Percentiles rank a stretch among this genome's conserved stretches.
Evolutionary conservation across 441 rosid species (phyloP).

Genomic region (Adansonia grandidieri): DNA sequence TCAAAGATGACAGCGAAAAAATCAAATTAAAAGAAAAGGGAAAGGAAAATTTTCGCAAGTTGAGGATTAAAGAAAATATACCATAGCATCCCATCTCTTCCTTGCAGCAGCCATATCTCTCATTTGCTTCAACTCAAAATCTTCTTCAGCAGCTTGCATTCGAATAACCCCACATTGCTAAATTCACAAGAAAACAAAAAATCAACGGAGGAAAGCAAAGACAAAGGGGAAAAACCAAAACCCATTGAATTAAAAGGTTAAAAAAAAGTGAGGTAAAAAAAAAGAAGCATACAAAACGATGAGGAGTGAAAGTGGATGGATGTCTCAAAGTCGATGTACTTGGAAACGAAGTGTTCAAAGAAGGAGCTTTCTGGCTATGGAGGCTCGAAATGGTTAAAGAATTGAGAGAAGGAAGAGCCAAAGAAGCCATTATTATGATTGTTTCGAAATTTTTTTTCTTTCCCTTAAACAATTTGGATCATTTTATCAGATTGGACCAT

Average conservation of each 20-base stretch:
- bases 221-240: background rate
- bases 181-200: constrained; percentile 22
- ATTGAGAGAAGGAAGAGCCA: constrained; percentile 54
- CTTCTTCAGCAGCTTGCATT: constrained; percentile 72
- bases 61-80: constrained; percentile 27
- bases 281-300: constrained; percentile 43
- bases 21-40: background rate
- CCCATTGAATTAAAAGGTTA: constrained; percentile 25
- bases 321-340: constrained; percentile 31
- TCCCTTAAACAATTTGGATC: background rate
- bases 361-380: constrained; percentile 29
- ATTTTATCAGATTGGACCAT: background rate
- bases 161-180: constrained; percentile 47
- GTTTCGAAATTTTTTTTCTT: background rate
- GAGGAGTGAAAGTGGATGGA: constrained; percentile 30
- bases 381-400: constrained; percentile 40
- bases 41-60: background rate
- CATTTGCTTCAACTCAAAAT: constrained; percentile 82
- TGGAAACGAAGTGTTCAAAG: constrained; percentile 35
- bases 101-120: constrained; percentile 91
- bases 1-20: background rate
- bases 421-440: constrained; percentile 49
- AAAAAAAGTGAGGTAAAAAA: constrained; percentile 15
- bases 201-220: background rate
- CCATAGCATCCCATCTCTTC: constrained; percentile 96